Base-by-base conservation (phyloP, 164 flowering plant species). In the Sedum album region DNA sequence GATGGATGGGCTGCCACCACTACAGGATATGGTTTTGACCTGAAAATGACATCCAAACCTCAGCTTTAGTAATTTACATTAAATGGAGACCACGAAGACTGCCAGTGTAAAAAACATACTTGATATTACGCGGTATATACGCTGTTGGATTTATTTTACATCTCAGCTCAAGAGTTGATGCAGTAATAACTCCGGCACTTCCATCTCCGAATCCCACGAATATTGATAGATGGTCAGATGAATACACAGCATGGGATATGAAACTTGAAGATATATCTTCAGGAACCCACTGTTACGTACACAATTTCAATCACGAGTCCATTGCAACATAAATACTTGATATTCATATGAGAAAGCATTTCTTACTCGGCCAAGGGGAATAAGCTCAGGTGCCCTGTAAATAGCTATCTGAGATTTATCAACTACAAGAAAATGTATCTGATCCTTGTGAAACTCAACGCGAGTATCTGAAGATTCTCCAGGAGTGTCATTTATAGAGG, bases 1-100 rank as follows among this genome's bases (percentile, higher is more conserved):
- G 85, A 73, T 26, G 97, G 97, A 79, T 92, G 94, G 31, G 94
- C 86, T 4, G 96, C 93, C 68, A 92, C 76, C 38, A 82, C 96
- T 10, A 80, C 74, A 51, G 96, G 97, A 66, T 83, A 77, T 26
- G 82, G 88, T 48, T 81, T 84, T 65, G 75, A 74, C 79, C 91
- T 89, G 90, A 46, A 46, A 15, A 46, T 46, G 51, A 18, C 5
- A 46, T 18, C 0, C 18, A n/a, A n/a, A n/a, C n/a, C n/a, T n/a
- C n/a, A n/a, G n/a, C n/a, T n/a, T n/a, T n/a, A n/a, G n/a, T n/a
- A n/a, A n/a, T n/a, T n/a, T 38, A 26, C 61, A 25, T 67, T 21
- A 18, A 46, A 23, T 28, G 15, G 6, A 28, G 35, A 65, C 65
- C 68, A n/a, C 26, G n/a, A n/a, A n/a, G n/a, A n/a, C n/a, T n/a